A percentile compares a stretch with the other conserved stretches of the same genome.
Conservation (phyloP, 345 rosid genomes). For the Boechera divaricarpa region DNA sequence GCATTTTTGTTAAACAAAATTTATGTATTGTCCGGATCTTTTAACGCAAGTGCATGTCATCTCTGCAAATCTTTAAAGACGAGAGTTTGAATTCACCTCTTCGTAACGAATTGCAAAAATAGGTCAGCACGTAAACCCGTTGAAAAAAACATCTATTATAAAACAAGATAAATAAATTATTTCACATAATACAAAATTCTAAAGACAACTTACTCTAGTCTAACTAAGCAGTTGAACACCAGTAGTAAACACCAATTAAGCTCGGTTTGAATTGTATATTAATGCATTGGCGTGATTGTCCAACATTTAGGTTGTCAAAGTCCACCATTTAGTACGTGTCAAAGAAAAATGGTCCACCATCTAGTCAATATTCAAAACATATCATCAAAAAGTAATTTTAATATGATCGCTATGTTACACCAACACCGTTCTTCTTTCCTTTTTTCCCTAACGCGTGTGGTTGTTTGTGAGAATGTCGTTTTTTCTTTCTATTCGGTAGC, state of each 20-base stretch:
- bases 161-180: background rate
- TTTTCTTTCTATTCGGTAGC: background rate
- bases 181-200: background rate
- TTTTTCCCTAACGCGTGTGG: constrained; percentile 4
- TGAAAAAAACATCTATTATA: no score
- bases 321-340: background rate
- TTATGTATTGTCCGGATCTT: no score
- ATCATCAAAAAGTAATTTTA: background rate
- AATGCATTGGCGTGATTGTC: constrained; percentile 2
- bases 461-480: constrained; percentile 22
- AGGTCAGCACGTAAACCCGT: background rate
- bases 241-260: constrained; percentile 10
- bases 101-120: background rate
- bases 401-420: constrained; percentile 25
- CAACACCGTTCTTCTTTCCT: background rate
- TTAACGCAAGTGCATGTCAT: no score
- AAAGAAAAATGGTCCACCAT: constrained; percentile 10
- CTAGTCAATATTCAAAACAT: constrained; percentile 28
- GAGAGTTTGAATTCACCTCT: no score
- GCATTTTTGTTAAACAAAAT: no score
- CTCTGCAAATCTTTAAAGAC: background rate
- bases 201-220: constrained; percentile 4
- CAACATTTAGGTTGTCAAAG: constrained; percentile 15
- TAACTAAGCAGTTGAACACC: constrained; percentile 2
- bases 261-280: background rate